Evolutionary conservation across 2,329 filamentous ascomycete genomes (phyloP).

Genomic region (Cadophora sp.): DNA sequence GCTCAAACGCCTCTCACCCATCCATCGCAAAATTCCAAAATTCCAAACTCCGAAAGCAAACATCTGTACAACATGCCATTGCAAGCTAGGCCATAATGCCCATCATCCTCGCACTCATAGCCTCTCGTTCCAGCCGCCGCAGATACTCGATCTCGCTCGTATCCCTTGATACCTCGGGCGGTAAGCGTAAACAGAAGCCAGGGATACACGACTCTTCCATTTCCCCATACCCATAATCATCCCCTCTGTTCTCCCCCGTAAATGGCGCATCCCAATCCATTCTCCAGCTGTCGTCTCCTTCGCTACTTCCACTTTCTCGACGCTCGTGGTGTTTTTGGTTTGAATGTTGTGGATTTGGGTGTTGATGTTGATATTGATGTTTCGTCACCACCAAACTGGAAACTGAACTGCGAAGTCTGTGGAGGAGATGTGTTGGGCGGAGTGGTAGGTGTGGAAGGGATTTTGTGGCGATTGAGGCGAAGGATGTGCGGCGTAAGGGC

Average conservation of each 20-base stretch:
- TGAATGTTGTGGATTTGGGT: no score
- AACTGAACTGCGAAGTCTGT: not conserved
- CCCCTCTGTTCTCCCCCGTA: not conserved
- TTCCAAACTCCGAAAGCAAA: not conserved
- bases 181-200: slow-evolving; percentile 1
- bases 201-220: not conserved
- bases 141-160: slow-evolving; percentile 21
- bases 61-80: not conserved
- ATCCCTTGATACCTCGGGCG: slow-evolving; percentile 12
- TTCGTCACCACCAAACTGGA: not conserved
- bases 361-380: not conserved
- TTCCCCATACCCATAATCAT: not conserved
- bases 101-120: not conserved
- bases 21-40: not conserved
- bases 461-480: not conserved
- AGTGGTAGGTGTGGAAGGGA: not conserved
- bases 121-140: slow-evolving; percentile 14
- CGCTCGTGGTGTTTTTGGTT: not conserved
- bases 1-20: not conserved
- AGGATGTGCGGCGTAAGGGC: not conserved
- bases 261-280: not conserved
- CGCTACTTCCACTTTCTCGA: not conserved
- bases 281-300: not conserved
- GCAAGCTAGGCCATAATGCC: not conserved
- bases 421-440: not conserved